Conservation (phyloP, 139 green algal species). For the Chlorella sp. region DNA sequence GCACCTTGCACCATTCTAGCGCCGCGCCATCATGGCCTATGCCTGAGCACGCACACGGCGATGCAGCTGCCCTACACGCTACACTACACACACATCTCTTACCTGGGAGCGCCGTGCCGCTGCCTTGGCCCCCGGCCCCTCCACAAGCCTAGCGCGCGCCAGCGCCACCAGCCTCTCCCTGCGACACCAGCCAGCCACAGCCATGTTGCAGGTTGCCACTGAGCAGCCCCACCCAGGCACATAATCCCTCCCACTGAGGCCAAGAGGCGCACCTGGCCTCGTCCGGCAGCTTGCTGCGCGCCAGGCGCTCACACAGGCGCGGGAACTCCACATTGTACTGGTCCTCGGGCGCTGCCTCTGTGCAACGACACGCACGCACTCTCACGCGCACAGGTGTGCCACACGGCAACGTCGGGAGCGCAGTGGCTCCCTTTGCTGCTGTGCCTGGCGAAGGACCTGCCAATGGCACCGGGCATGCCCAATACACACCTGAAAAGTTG, state of each 20-base stretch:
- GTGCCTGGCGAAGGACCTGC: too few species aligned
- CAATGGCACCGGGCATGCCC: too few species aligned
- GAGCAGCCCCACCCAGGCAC: neutral
- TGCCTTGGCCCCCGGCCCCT: neutral
- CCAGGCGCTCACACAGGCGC: constrained; percentile 1
- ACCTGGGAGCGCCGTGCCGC: neutral
- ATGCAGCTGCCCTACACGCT: neutral
- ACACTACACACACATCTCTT: neutral
- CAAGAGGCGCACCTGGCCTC: neutral
- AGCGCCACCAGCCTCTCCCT: neutral
- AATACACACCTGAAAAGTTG: too few species aligned
- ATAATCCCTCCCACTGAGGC: neutral
- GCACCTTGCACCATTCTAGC: neutral
- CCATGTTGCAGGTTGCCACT: neutral
- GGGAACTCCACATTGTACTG: constrained; percentile 9
- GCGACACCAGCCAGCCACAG: neutral
- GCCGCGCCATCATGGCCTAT: too few species aligned
- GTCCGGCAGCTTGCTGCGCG: constrained; percentile 3
- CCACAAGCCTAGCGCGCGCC: neutral
- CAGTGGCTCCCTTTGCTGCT: too few species aligned
- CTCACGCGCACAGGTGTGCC: too few species aligned
- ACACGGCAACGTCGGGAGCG: too few species aligned
- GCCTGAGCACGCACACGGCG: too few species aligned
- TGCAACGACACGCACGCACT: too few species aligned
- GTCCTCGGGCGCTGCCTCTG: neutral